These are phyloP conservation scores for Hymenoscyphus scutula DNA, from an alignment of 2,329 filamentous ascomycete species.

Conservation along the genomic window DNA sequence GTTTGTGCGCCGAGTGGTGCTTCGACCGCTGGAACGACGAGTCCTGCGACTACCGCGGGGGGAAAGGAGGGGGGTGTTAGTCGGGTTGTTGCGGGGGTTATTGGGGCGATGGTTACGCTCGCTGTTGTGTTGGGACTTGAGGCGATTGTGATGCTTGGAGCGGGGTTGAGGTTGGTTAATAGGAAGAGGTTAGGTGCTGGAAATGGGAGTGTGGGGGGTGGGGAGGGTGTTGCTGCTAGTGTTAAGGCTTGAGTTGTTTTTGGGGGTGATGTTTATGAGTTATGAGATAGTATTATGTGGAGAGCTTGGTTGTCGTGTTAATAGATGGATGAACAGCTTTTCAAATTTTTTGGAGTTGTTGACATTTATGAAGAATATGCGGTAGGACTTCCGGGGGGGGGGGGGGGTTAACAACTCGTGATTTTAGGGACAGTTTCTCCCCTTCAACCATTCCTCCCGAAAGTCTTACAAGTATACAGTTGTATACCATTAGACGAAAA, in stretches of 20 bases:
- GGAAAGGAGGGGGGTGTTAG: constrained; percentile 49
- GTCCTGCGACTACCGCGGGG: constrained; percentile 29
- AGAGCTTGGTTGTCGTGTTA: too few relatives aligned
- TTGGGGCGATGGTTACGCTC: constrained; percentile 68
- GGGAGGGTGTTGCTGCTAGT: background rate
- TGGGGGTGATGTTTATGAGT: too few relatives aligned
- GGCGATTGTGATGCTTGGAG: constrained; percentile 51
- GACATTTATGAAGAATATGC: too few relatives aligned
- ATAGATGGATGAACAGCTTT: too few relatives aligned
- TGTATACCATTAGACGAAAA: too few relatives aligned
- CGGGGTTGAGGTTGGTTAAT: constrained; percentile 56
- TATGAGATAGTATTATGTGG: too few relatives aligned
- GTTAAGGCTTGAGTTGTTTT: constrained; percentile 5
- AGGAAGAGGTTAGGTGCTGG: constrained; percentile 44
- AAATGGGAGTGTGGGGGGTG: background rate
- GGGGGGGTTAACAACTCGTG: too few relatives aligned
- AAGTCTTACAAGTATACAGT: too few relatives aligned
- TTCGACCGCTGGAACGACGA: constrained; percentile 28
- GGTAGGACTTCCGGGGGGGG: too few relatives aligned
- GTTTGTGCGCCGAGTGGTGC: constrained; percentile 54
- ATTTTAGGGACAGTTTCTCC: too few relatives aligned
- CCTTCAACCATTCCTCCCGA: too few relatives aligned
- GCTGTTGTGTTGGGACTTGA: constrained; percentile 59
- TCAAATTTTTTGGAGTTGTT: too few relatives aligned
- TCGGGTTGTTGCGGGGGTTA: constrained; percentile 74